Evolutionary conservation across 148 eudicot species (phyloP).

Genomic region (Cornus controversa): DNA sequence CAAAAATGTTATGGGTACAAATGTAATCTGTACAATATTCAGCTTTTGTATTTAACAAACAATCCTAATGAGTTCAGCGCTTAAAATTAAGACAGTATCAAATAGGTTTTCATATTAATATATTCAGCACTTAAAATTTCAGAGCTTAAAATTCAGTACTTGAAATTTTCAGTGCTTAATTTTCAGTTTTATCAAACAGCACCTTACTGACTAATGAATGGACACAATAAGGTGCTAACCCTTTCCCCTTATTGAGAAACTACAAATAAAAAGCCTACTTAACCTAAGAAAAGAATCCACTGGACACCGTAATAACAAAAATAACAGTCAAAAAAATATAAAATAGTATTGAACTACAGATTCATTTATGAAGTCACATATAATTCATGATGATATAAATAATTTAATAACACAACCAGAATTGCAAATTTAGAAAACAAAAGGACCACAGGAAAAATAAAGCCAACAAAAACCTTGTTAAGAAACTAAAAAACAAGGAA

Average conservation of each 20-base stretch:
- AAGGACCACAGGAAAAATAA: background rate
- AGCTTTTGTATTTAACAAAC: too few relatives aligned
- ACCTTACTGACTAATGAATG: constrained; percentile 8
- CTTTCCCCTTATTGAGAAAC: background rate
- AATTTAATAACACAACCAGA: background rate
- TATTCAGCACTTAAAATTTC: too few relatives aligned
- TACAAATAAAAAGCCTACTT: background rate
- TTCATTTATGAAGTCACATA: background rate
- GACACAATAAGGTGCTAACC: background rate
- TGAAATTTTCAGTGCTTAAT: too few relatives aligned
- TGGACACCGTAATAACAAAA: background rate
- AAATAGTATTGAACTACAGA: background rate
- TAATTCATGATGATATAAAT: background rate
- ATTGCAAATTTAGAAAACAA: background rate
- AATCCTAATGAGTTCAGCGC: too few relatives aligned
- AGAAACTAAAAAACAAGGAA: background rate
- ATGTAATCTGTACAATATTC: too few relatives aligned
- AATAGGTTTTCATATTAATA: too few relatives aligned
- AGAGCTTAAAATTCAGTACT: too few relatives aligned
- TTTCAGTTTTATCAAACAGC: too few relatives aligned
- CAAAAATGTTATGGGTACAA: too few relatives aligned
- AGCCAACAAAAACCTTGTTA: too few relatives aligned
- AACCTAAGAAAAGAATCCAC: background rate
- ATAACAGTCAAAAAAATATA: background rate
- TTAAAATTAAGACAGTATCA: too few relatives aligned